These are phyloP conservation scores for Arabidopsis hybrid DNA, from an alignment of 441 rosid species.

Conservation along the genomic window DNA sequence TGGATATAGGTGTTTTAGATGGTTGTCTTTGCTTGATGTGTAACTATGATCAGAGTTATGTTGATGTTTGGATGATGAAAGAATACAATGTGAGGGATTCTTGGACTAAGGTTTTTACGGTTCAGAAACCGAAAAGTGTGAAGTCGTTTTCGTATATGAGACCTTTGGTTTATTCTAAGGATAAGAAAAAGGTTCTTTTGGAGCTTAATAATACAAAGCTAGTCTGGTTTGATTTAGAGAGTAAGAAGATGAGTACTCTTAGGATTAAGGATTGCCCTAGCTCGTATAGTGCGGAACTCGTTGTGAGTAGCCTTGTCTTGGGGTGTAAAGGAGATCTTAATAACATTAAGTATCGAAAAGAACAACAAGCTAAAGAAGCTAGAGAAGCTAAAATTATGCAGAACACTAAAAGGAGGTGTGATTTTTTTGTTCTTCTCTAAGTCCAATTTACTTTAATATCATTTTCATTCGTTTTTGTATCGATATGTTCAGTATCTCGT, in stretches of 20 bases:
- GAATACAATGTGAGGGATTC: constrained; percentile 64
- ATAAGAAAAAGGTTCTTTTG: constrained; percentile 48
- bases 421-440: not conserved
- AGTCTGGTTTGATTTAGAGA: constrained; percentile 58
- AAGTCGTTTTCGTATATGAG: constrained; percentile 46
- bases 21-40: constrained; percentile 59
- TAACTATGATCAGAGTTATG: constrained; percentile 36
- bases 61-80: constrained; percentile 73
- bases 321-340: constrained; percentile 43
- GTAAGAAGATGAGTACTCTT: constrained; percentile 44
- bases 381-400: constrained; percentile 33
- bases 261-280: constrained; percentile 50
- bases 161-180: constrained; percentile 61
- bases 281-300: constrained; percentile 55
- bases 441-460: not conserved
- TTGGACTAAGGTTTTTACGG: constrained; percentile 59
- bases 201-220: constrained; percentile 60
- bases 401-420: constrained; percentile 46
- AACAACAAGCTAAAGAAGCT: constrained; percentile 41
- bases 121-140: constrained; percentile 42
- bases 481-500: not conserved
- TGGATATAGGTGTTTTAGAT: constrained; percentile 67
- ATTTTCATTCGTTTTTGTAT: not conserved
- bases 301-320: constrained; percentile 58
- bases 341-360: constrained; percentile 21